phyloP scores from a whole-genome alignment of 2,329 filamentous ascomycete genomes.

The Colletotrichum sp. region DNA sequence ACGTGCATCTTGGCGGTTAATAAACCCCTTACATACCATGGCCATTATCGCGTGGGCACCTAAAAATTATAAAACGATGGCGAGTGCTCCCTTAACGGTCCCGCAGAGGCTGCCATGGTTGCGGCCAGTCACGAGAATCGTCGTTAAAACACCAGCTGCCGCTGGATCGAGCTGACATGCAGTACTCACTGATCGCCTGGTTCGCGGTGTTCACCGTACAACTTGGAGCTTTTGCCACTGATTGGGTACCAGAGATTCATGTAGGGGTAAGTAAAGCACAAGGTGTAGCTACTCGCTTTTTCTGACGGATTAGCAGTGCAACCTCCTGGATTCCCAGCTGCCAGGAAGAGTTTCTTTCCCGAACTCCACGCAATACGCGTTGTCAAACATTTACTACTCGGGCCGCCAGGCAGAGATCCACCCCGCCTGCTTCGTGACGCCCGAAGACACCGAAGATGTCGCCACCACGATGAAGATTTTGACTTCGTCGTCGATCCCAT shows the following conservation, averaged over 20 bases:
- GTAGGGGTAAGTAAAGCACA: not conserved
- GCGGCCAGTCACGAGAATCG: not conserved
- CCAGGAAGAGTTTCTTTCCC: constrained; percentile 26
- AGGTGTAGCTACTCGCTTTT: not conserved
- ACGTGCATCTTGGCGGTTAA: not conserved
- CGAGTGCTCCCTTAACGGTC: not conserved
- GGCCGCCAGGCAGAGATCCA: constrained; percentile 28
- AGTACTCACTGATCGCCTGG: not conserved
- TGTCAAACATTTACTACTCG: constrained; percentile 36
- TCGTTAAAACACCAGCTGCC: not conserved
- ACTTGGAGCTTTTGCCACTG: not conserved
- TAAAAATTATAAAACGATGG: not conserved
- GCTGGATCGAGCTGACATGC: not conserved
- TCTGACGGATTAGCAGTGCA: constrained; percentile 18
- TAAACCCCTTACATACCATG: not conserved
- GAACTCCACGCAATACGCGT: constrained; percentile 25
- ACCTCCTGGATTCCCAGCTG: constrained; percentile 15
- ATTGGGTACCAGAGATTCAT: not conserved
- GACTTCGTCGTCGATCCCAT: constrained; percentile 30
- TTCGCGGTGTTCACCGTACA: not conserved
- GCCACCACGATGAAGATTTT: constrained; percentile 28
- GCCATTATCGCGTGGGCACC: not conserved
- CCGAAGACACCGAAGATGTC: constrained; percentile 30
- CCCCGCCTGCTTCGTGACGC: constrained; percentile 29
- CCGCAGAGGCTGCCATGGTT: not conserved